These are phyloP conservation scores for Agrocybe praecox DNA, from an alignment of 768 basidiomycete species.

Conservation along the genomic window DNA sequence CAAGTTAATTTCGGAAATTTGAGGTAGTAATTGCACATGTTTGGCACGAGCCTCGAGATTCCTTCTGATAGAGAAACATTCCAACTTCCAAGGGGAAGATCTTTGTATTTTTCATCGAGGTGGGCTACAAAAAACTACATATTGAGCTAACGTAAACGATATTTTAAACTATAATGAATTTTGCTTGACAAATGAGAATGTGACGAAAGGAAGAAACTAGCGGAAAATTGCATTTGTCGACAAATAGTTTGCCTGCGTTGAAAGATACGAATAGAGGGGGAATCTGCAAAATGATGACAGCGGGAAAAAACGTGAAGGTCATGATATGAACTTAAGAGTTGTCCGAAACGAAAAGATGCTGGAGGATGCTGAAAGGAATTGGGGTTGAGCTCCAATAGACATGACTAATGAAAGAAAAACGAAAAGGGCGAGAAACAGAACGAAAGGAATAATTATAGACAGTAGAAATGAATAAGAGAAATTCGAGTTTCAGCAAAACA, in stretches of 20 bases:
- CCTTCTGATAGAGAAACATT: too few species aligned
- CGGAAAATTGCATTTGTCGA: too few species aligned
- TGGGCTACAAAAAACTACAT: background rate
- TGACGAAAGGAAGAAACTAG: too few species aligned
- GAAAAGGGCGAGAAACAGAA: background rate
- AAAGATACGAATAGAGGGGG: too few species aligned
- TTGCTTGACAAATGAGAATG: background rate
- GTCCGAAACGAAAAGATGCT: too few species aligned
- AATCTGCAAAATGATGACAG: too few species aligned
- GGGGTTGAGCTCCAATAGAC: background rate
- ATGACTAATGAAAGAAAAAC: background rate
- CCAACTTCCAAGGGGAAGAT: background rate
- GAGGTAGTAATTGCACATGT: conserved; percentile 10
- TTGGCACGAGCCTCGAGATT: conserved; percentile 36
- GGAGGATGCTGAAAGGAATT: background rate
- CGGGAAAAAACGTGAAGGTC: too few species aligned
- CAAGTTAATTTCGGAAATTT: background rate
- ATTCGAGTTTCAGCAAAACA: background rate
- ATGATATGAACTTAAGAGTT: too few species aligned
- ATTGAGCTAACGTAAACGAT: background rate
- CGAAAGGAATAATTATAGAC: background rate
- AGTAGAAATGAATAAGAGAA: background rate
- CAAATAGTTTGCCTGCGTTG: too few species aligned
- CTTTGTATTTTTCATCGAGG: background rate
- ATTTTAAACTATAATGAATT: background rate